These are phyloP conservation scores for Pseudozyma sp. DNA, from an alignment of 1,284 basidiomycete species.

Conservation along the genomic window DNA sequence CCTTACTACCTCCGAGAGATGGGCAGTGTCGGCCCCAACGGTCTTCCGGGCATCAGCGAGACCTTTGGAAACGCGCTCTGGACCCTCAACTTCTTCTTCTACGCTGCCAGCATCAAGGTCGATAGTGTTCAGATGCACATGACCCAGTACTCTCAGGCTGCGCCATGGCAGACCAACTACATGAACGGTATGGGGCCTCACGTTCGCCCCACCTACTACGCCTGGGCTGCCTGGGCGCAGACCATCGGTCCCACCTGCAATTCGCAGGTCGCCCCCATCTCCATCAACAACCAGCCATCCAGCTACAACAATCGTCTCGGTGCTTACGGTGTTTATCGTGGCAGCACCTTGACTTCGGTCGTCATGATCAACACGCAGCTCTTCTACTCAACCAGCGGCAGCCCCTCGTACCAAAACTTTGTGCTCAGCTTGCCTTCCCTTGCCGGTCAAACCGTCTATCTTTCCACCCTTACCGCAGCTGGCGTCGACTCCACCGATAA, in stretches of 20 bases:
- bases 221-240: constrained; percentile 58
- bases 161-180: constrained; percentile 55
- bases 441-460: constrained; percentile 49
- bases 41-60: constrained; percentile 53
- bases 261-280: constrained; percentile 29
- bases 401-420: constrained; percentile 36
- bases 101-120: constrained; percentile 53
- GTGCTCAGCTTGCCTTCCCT: constrained; percentile 37
- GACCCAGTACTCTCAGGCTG: constrained; percentile 46
- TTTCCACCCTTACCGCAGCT: constrained; percentile 40
- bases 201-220: constrained; percentile 58
- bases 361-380: constrained; percentile 55
- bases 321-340: constrained; percentile 48
- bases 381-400: constrained; percentile 23
- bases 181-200: constrained; percentile 28
- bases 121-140: constrained; percentile 60
- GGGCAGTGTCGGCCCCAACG: constrained; percentile 58
- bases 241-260: constrained; percentile 55
- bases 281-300: constrained; percentile 30
- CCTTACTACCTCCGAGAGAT: constrained; percentile 61
- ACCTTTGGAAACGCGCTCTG: constrained; percentile 59
- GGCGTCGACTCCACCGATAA: constrained; percentile 50
- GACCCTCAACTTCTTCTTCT: constrained; percentile 62
- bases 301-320: constrained; percentile 46
- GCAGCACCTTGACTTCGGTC: constrained; percentile 31